A percentile compares a stretch with the other conserved stretches of the same genome.
Evolutionary conservation across 306 rosid genomes (phyloP).

Genomic region (Adenanthera pavonina): DNA sequence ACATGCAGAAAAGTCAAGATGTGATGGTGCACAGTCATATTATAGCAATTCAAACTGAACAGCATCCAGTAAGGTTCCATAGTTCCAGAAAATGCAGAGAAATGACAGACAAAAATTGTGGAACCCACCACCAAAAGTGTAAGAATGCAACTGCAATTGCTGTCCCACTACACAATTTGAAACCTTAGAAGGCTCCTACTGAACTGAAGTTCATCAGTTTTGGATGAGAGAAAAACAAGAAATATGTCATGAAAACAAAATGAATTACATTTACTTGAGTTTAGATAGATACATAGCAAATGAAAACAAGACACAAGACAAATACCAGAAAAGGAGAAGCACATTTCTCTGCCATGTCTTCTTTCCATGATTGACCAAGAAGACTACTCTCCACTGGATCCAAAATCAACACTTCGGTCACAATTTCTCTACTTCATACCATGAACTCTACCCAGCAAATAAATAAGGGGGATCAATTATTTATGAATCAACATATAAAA

Average conservation of each 20-base stretch:
- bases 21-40: constrained; percentile 13
- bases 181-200: not conserved
- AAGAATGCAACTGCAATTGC: not conserved
- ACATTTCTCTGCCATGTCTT: not conserved
- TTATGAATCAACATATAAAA: constrained; percentile 16
- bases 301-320: not conserved
- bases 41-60: not conserved
- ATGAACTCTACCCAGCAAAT: constrained; percentile 28
- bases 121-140: not conserved
- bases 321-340: not conserved
- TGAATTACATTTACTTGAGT: not conserved
- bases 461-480: constrained; percentile 17
- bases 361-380: constrained; percentile 18
- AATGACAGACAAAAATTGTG: not conserved
- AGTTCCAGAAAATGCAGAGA: not conserved
- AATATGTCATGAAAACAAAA: not conserved
- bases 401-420: constrained; percentile 34
- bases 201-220: not conserved
- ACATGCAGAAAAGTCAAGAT: not conserved
- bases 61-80: not conserved
- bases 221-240: no score
- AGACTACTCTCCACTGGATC: constrained; percentile 37
- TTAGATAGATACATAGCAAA: not conserved
- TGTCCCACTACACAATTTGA: not conserved
- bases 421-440: constrained; percentile 40